Conservation (phyloP, 73 alveolate species). For the Paramecium primaurelia region DNA sequence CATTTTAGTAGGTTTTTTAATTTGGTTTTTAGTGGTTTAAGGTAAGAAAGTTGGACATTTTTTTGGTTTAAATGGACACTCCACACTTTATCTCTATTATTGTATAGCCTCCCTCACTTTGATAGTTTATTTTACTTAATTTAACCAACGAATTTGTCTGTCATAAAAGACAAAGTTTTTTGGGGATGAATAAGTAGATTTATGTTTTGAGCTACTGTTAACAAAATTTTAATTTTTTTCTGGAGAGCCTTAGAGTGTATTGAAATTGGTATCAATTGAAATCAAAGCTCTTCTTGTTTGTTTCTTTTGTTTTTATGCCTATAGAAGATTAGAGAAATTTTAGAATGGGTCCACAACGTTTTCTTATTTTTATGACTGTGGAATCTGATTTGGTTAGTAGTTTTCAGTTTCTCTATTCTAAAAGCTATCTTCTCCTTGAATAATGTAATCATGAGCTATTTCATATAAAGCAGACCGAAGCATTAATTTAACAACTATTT, state of each 20-base stretch:
- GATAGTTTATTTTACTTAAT: neutral
- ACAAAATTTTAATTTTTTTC: neutral
- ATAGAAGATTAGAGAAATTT: neutral
- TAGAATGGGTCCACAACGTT: neutral
- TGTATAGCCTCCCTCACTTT: neutral
- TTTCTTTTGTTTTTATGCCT: neutral
- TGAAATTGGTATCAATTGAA: neutral
- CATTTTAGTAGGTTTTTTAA: neutral
- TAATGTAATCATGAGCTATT: conserved; percentile 15
- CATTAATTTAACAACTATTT: conserved; percentile 46
- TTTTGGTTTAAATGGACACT: neutral
- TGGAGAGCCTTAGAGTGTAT: neutral
- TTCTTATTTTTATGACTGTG: neutral
- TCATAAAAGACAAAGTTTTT: neutral
- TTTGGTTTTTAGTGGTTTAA: neutral
- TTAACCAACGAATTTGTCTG: neutral
- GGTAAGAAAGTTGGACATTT: neutral
- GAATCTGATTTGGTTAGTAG: neutral
- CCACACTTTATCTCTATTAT: neutral
- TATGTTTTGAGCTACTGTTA: neutral
- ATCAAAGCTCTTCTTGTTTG: neutral
- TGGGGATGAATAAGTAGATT: neutral
- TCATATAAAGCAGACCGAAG: conserved; percentile 1
- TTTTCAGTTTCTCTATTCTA: neutral
- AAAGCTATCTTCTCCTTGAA: neutral